These are phyloP conservation scores for Ilex asprella DNA, from an alignment of 257 asterid genomes.

Conservation along the genomic window DNA sequence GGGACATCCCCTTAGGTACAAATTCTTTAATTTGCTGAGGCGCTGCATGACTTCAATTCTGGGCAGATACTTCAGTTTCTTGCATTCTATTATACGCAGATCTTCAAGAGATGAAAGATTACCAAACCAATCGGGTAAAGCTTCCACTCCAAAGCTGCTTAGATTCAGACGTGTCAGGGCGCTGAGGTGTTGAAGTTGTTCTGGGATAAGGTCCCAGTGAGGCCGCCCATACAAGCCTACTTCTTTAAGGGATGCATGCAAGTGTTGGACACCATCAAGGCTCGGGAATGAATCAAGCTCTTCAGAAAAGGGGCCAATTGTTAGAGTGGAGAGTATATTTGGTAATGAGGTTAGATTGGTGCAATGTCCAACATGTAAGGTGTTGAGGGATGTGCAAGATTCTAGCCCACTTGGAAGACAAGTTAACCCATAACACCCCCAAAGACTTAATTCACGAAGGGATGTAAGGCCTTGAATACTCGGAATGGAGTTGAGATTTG, in stretches of 20 bases:
- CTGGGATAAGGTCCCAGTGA: constrained; percentile 10
- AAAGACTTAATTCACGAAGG: neutral
- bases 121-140: constrained; percentile 24
- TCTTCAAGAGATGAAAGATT: constrained; percentile 6
- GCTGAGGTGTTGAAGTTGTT: constrained; percentile 13
- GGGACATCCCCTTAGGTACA: neutral
- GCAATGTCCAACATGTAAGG: rapidly evolving
- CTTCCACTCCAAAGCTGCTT: neutral
- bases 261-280: constrained; percentile 4
- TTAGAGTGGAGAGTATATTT: neutral
- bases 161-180: neutral
- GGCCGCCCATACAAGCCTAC: neutral
- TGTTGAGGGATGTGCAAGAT: neutral
- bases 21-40: neutral
- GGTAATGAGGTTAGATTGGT: constrained; percentile 1
- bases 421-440: constrained; percentile 3
- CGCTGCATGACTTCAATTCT: constrained; percentile 7
- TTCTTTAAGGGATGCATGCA: neutral
- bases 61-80: constrained; percentile 10
- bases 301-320: constrained; percentile 12
- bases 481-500: constrained; percentile 4
- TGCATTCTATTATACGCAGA: rapidly evolving
- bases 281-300: neutral
- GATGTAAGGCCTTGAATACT: constrained; percentile 6
- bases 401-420: constrained; percentile 14